Conservation (phyloP, 139 green algal genomes). For the Coelastrella sp. region DNA sequence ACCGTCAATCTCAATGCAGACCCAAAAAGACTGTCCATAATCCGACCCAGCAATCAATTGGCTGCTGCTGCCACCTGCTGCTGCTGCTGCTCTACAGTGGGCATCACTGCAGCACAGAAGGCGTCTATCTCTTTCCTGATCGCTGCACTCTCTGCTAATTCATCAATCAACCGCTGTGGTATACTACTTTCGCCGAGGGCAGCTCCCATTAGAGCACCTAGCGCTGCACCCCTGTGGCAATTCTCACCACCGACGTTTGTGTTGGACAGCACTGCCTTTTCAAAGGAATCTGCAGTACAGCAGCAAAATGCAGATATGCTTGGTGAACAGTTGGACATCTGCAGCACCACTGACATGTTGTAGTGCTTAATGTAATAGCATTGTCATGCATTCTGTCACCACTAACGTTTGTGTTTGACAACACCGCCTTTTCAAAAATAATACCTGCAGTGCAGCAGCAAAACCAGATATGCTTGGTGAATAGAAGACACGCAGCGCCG, state of each 20-base stretch:
- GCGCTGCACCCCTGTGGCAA: slow-evolving; percentile 73
- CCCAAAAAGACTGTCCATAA: too few relatives aligned
- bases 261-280: slow-evolving; percentile 72
- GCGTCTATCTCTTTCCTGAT: slow-evolving; percentile 70
- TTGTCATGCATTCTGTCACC: too few relatives aligned
- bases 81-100: slow-evolving; percentile 26
- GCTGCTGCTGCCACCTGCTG: not conserved
- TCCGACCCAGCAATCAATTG: too few relatives aligned
- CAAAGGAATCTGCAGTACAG: slow-evolving; percentile 62
- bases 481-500: too few relatives aligned
- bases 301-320: not conserved
- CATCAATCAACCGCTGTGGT: slow-evolving; percentile 56
- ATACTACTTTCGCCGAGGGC: slow-evolving; percentile 62
- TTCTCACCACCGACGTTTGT: slow-evolving; percentile 79
- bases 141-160: slow-evolving; percentile 41
- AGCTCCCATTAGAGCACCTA: slow-evolving; percentile 74
- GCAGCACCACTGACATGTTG: too few relatives aligned
- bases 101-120: slow-evolving; percentile 56
- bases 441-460: too few relatives aligned
- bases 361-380: too few relatives aligned
- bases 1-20: too few relatives aligned
- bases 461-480: too few relatives aligned
- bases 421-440: too few relatives aligned
- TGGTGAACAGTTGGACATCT: not conserved
- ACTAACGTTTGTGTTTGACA: too few relatives aligned